Evolutionary conservation across 148 eudicot species (phyloP).

Genomic region (Simmondsia chinensis): DNA sequence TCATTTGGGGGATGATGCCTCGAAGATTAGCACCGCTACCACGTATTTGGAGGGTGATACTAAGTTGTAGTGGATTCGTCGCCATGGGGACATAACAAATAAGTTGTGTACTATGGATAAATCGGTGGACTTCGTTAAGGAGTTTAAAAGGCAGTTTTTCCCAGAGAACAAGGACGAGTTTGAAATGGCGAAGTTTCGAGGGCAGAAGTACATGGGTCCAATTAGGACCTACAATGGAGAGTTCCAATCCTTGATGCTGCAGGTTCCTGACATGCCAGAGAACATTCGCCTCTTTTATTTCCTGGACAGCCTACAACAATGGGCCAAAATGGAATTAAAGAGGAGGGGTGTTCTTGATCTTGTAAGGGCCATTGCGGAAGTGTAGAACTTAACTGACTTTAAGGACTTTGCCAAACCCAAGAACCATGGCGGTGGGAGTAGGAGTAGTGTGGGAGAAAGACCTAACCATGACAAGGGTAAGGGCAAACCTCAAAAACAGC

Average conservation of each 20-base stretch:
- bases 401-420: too few species aligned
- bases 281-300: background rate
- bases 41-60: too few species aligned
- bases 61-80: constrained; percentile 5
- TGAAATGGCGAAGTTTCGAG: background rate
- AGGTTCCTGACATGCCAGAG: background rate
- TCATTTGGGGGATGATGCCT: too few species aligned
- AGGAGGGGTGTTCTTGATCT: background rate
- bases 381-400: background rate
- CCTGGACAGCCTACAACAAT: background rate
- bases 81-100: background rate
- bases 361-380: background rate
- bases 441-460: too few species aligned
- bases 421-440: too few species aligned
- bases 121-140: background rate
- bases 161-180: background rate
- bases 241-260: background rate
- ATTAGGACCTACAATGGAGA: background rate
- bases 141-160: constrained; percentile 2
- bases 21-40: too few species aligned
- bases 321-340: background rate
- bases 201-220: background rate
- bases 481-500: too few species aligned
- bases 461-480: too few species aligned
- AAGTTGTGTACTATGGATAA: background rate